A percentile compares a stretch with the other conserved stretches of the same genome.
These are phyloP conservation scores for Malbranchea zuffiana DNA, from an alignment of 2,329 filamentous ascomycete species.

Conservation along the genomic window DNA sequence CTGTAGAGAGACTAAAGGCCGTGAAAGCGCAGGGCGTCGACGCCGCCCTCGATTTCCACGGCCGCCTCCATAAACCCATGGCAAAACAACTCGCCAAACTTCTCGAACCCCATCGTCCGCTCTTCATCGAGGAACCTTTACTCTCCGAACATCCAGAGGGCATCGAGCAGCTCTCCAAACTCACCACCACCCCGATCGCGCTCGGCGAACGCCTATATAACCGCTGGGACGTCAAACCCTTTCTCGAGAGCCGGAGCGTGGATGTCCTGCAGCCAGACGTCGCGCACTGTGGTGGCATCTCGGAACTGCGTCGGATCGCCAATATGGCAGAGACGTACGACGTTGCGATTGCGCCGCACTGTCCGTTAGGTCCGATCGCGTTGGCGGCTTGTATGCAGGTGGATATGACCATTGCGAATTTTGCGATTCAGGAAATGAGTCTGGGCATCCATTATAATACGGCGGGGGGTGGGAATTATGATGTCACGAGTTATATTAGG, in stretches of 20 bases:
- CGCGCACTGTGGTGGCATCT: slow-evolving; percentile 60
- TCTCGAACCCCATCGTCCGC: slow-evolving; percentile 55
- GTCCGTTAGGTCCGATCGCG: slow-evolving; percentile 61
- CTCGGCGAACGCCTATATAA: slow-evolving; percentile 61
- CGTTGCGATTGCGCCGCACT: slow-evolving; percentile 62
- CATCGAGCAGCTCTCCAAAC: slow-evolving; percentile 49
- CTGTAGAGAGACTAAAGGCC: slow-evolving; percentile 55
- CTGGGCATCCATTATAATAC: slow-evolving; percentile 69
- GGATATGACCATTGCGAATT: slow-evolving; percentile 50
- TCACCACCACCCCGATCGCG: slow-evolving; percentile 55
- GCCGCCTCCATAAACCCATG: slow-evolving; percentile 68
- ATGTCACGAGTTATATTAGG: slow-evolving; percentile 55
- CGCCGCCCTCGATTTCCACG: slow-evolving; percentile 67
- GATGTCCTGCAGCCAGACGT: slow-evolving; percentile 67
- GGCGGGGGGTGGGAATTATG: slow-evolving; percentile 50
- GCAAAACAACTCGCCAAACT: slow-evolving; percentile 61
- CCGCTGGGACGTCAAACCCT: slow-evolving; percentile 63
- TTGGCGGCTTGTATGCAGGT: slow-evolving; percentile 62
- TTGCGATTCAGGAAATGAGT: slow-evolving; percentile 67
- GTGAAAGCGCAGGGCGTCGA: slow-evolving; percentile 63
- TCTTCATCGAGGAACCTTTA: slow-evolving; percentile 69
- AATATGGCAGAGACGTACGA: slow-evolving; percentile 64
- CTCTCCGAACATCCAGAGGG: slow-evolving; percentile 58
- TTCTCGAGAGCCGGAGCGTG: slow-evolving; percentile 56
- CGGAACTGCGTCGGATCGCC: slow-evolving; percentile 58